These are phyloP conservation scores for Plenodomus biglobosus DNA, from an alignment of 2,329 filamentous ascomycete genomes.

Conservation along the genomic window DNA sequence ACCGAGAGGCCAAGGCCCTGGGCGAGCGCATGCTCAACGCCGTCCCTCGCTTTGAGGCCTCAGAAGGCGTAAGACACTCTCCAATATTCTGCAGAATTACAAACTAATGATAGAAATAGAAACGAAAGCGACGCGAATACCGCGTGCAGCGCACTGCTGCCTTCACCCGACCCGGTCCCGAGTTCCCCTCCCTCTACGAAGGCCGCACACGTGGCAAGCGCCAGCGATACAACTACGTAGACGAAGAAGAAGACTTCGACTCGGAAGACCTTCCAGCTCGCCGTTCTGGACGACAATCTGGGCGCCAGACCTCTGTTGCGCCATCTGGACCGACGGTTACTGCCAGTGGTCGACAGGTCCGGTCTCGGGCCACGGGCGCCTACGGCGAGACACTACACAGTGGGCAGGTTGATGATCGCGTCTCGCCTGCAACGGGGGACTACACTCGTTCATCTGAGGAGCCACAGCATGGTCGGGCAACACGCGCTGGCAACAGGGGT, in stretches of 20 bases:
- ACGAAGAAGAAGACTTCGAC: slow-evolving; percentile 80
- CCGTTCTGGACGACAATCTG: slow-evolving; percentile 67
- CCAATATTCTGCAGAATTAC: neutral
- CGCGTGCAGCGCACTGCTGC: slow-evolving; percentile 80
- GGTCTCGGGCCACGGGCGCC: slow-evolving; percentile 61
- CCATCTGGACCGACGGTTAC: slow-evolving; percentile 67
- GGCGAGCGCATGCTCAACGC: slow-evolving; percentile 76
- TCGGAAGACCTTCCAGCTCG: slow-evolving; percentile 68
- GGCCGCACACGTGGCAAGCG: slow-evolving; percentile 94
- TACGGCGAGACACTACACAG: slow-evolving; percentile 65
- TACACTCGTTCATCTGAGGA: slow-evolving; percentile 52
- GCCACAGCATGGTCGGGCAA: slow-evolving; percentile 49
- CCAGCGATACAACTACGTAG: slow-evolving; percentile 86
- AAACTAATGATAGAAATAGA: slow-evolving; percentile 58
- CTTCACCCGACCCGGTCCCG: slow-evolving; percentile 83
- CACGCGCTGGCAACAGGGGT: slow-evolving; percentile 36
- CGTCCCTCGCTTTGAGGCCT: slow-evolving; percentile 87
- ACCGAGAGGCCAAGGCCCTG: slow-evolving; percentile 76
- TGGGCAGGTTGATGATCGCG: slow-evolving; percentile 50
- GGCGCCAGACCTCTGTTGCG: slow-evolving; percentile 72
- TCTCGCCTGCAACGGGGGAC: slow-evolving; percentile 48
- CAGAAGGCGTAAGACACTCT: slow-evolving; percentile 69
- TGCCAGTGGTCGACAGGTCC: slow-evolving; percentile 83
- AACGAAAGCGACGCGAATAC: slow-evolving; percentile 91
- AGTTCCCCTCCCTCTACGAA: slow-evolving; percentile 85